phyloP scores from a whole-genome alignment of 768 basidiomycete genomes.

The Neoboletus magnificus region DNA sequence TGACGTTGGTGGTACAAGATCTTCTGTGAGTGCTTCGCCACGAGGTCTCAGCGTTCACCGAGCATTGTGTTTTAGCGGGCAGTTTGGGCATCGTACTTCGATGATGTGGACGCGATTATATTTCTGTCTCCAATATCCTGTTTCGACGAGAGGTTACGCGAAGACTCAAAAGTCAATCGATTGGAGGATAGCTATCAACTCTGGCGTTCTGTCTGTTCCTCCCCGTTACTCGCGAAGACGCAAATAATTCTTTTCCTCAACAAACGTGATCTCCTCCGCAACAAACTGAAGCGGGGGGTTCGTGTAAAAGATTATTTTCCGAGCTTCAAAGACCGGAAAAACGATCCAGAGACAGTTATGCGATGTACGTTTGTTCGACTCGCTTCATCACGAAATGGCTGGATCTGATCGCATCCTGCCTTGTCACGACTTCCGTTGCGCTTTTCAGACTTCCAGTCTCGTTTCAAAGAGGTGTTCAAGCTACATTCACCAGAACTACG shows the following conservation, averaged over 20 bases:
- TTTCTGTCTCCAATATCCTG: slow-evolving; percentile 74
- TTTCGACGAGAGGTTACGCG: slow-evolving; percentile 76
- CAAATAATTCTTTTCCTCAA: slow-evolving; percentile 57
- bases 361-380: slow-evolving; percentile 55
- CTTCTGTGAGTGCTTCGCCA: slow-evolving; percentile 42
- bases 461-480: slow-evolving; percentile 72
- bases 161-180: slow-evolving; percentile 67
- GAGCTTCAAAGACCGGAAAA: slow-evolving; percentile 70
- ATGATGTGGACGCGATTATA: slow-evolving; percentile 81
- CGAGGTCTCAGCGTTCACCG: slow-evolving; percentile 1
- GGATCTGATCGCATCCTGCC: slow-evolving; percentile 8
- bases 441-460: slow-evolving; percentile 67
- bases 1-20: slow-evolving; percentile 76
- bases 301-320: slow-evolving; percentile 66
- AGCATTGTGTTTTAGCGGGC: slow-evolving; percentile 45
- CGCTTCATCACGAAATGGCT: neutral
- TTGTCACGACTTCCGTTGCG: neutral
- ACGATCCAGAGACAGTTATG: slow-evolving; percentile 65
- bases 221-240: slow-evolving; percentile 57
- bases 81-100: slow-evolving; percentile 80
- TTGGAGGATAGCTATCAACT: slow-evolving; percentile 74
- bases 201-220: slow-evolving; percentile 72
- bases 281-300: slow-evolving; percentile 66
- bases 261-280: slow-evolving; percentile 70
- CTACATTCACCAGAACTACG: slow-evolving; percentile 60